A percentile compares a stretch with the other conserved stretches of the same genome.
These are phyloP conservation scores for Phoenix dactylifera DNA, from an alignment of 176 grass and related monocot species.

Conservation along the genomic window DNA sequence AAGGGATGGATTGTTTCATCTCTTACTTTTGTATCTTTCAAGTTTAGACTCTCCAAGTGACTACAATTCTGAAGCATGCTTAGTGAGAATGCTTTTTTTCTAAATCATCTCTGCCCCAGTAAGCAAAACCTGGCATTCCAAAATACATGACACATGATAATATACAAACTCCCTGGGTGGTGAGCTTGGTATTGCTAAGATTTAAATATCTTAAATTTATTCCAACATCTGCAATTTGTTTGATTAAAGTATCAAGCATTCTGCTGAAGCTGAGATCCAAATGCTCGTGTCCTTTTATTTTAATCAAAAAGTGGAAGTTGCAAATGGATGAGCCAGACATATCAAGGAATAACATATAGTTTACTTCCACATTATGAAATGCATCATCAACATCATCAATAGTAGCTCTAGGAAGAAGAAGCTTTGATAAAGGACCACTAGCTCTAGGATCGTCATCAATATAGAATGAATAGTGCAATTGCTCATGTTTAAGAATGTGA, in stretches of 20 bases:
- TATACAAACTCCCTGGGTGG: constrained; percentile 38
- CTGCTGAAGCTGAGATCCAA: constrained; percentile 47
- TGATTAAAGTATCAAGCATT: constrained; percentile 45
- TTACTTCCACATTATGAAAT: constrained; percentile 42
- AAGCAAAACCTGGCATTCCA: constrained; percentile 39
- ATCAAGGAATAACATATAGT: constrained; percentile 48
- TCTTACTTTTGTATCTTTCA: constrained; percentile 48
- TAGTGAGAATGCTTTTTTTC: constrained; percentile 29
- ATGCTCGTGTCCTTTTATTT: constrained; percentile 40
- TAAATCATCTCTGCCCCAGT: constrained; percentile 5
- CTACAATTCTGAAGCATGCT: constrained; percentile 39
- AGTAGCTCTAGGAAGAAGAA: constrained; percentile 32
- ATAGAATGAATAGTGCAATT: constrained; percentile 66
- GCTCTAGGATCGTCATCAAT: constrained; percentile 24
- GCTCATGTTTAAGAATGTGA: constrained; percentile 62
- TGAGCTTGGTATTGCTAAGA: constrained; percentile 47
- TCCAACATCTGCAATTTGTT: constrained; percentile 57
- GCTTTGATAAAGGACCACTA: constrained; percentile 31
- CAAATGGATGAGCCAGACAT: constrained; percentile 47
- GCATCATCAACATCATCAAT: constrained; percentile 44
- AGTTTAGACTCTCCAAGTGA: constrained; percentile 59
- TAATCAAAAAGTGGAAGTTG: constrained; percentile 46
- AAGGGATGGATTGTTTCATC: constrained; percentile 61
- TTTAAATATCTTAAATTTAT: constrained; percentile 59
- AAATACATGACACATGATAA: constrained; percentile 8